Percentiles rank a stretch among this genome's conserved stretches.
These are phyloP conservation scores for Colletotrichum lindemuthianum DNA, from an alignment of 2,329 filamentous ascomycete species.

Conservation along the genomic window DNA sequence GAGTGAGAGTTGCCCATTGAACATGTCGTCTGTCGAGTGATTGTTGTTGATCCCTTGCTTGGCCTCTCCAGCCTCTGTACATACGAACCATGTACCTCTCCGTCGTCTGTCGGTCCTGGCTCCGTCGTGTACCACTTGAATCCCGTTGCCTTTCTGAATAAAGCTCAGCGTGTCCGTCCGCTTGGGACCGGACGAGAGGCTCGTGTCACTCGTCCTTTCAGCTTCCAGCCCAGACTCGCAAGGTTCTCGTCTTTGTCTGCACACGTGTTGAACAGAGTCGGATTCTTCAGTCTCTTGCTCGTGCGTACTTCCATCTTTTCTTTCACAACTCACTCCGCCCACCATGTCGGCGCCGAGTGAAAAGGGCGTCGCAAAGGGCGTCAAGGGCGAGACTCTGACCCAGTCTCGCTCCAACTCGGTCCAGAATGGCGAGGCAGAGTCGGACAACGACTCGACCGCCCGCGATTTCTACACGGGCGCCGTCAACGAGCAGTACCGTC, in stretches of 20 bases:
- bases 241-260: conserved; percentile 33
- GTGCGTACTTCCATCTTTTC: not conserved
- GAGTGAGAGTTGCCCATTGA: conserved; percentile 8
- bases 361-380: conserved; percentile 25
- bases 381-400: conserved; percentile 9
- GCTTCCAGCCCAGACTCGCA: not conserved
- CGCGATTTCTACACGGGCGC: conserved; percentile 50
- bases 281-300: not conserved
- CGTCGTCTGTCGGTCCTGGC: not conserved
- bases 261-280: conserved; percentile 20
- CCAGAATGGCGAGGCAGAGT: conserved; percentile 21
- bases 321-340: not conserved
- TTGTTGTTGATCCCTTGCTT: conserved; percentile 2
- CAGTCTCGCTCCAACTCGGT: conserved; percentile 26
- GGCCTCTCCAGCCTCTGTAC: not conserved
- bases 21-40: conserved; percentile 20
- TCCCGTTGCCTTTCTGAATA: conserved; percentile 10
- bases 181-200: not conserved
- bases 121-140: not conserved
- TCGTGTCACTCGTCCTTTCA: not conserved
- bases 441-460: conserved; percentile 42
- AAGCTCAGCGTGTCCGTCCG: conserved; percentile 14
- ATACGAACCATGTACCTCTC: not conserved
- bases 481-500: conserved; percentile 43
- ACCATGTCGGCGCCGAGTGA: conserved; percentile 28